A percentile compares a stretch with the other conserved stretches of the same genome.
These are phyloP conservation scores for Ganoderma leucocontextum DNA, from an alignment of 1,284 basidiomycete genomes.

Conservation along the genomic window DNA sequence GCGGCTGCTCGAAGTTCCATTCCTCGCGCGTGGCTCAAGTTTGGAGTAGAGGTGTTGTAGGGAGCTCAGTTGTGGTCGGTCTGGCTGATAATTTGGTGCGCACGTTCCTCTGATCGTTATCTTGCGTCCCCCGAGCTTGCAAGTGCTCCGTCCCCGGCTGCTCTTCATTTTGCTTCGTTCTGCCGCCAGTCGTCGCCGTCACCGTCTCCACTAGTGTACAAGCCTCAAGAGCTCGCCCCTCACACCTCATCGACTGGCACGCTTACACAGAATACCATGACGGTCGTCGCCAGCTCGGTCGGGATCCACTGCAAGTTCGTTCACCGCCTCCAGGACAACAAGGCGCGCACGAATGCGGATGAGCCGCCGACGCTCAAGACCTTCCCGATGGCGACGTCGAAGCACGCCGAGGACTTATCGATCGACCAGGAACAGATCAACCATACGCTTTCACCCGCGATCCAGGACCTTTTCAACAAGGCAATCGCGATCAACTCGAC, in stretches of 20 bases:
- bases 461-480: no score
- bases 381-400: slow-evolving; percentile 39
- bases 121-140: no score
- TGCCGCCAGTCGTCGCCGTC: slow-evolving; percentile 77
- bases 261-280: slow-evolving; percentile 95
- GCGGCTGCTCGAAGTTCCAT: no score
- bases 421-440: slow-evolving; percentile 89
- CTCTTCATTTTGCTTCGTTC: no score
- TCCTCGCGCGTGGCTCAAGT: no score
- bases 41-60: no score
- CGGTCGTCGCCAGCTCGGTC: slow-evolving; percentile 94
- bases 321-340: slow-evolving; percentile 78
- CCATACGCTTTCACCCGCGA: no score
- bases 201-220: slow-evolving; percentile 88
- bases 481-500: slow-evolving; percentile 95
- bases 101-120: no score
- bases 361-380: slow-evolving; percentile 52
- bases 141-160: no score
- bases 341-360: slow-evolving; percentile 77
- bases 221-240: slow-evolving; percentile 41
- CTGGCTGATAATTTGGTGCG: no score
- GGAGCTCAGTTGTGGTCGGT: no score
- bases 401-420: slow-evolving; percentile 78
- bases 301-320: slow-evolving; percentile 96
- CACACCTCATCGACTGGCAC: slow-evolving; percentile 69